These are phyloP conservation scores for Skeletonema costatum DNA, from an alignment of 108 stramenopile species.

Conservation along the genomic window DNA sequence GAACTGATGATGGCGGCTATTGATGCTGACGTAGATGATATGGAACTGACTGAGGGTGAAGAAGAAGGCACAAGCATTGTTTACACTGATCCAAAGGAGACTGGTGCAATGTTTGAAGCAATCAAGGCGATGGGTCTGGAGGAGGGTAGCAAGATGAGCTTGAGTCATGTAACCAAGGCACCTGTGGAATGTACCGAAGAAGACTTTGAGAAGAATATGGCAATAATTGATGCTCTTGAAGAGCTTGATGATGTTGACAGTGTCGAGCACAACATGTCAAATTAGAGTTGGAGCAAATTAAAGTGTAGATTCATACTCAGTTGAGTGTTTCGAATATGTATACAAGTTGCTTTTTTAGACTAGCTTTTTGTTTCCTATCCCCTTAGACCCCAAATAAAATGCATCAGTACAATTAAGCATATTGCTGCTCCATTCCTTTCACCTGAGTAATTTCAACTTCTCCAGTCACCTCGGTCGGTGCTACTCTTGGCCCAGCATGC, in stretches of 20 bases:
- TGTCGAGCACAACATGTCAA: slow-evolving; percentile 97
- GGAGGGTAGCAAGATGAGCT: slow-evolving; percentile 66
- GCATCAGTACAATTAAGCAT: slow-evolving; percentile 14
- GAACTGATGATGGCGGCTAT: slow-evolving; percentile 79
- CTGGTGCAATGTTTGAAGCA: slow-evolving; percentile 72
- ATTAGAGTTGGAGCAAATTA: slow-evolving; percentile 43
- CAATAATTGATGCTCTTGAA: slow-evolving; percentile 91
- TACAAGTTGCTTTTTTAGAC: background rate
- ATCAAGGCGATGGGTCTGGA: slow-evolving; percentile 60
- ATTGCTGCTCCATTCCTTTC: slow-evolving; percentile 42
- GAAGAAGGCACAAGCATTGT: slow-evolving; percentile 70
- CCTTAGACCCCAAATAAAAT: background rate
- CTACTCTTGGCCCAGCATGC: slow-evolving; percentile 84
- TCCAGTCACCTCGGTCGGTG: slow-evolving; percentile 66
- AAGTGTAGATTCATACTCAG: background rate
- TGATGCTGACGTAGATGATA: slow-evolving; percentile 86
- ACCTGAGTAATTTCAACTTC: slow-evolving; percentile 77
- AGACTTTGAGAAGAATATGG: slow-evolving; percentile 94
- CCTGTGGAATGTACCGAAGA: slow-evolving; percentile 91
- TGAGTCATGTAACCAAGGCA: slow-evolving; percentile 76
- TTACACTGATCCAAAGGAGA: slow-evolving; percentile 84
- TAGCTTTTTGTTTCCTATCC: background rate
- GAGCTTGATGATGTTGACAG: slow-evolving; percentile 95
- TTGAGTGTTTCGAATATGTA: background rate
- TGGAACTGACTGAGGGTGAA: slow-evolving; percentile 66